Evolutionary conservation across 768 basidiomycete genomes (phyloP).

Genomic region (Hericium rajendrae): DNA sequence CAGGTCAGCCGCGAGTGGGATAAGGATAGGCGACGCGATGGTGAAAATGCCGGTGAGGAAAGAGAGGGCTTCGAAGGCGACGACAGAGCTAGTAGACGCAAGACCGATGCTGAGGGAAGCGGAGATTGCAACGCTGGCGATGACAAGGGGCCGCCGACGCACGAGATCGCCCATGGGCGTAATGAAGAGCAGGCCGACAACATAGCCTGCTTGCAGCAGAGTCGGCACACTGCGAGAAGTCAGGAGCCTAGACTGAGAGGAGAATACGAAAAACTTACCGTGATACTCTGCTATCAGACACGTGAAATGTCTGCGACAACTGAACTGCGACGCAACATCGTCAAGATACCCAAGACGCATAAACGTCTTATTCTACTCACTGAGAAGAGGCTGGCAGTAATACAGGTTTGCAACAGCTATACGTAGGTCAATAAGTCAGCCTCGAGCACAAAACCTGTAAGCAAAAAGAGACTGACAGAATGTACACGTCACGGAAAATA

Average conservation of each 20-base stretch:
- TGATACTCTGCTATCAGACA: constrained; percentile 18
- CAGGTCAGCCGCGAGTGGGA: constrained; percentile 74
- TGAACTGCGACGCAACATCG: constrained; percentile 23
- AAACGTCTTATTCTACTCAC: background rate
- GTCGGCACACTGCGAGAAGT: constrained; percentile 43
- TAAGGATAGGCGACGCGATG: constrained; percentile 67
- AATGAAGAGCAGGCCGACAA: constrained; percentile 46
- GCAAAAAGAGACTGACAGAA: constrained; percentile 23
- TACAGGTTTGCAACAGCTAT: constrained; percentile 43
- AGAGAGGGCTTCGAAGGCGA: constrained; percentile 54
- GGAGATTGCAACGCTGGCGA: constrained; percentile 37
- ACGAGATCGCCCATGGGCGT: constrained; percentile 80
- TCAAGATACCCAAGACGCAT: background rate
- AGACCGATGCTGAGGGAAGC: constrained; percentile 62
- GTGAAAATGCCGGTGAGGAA: constrained; percentile 64
- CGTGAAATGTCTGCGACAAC: constrained; percentile 23
- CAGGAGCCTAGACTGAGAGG: background rate
- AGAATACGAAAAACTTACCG: background rate
- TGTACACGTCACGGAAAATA: constrained; percentile 38
- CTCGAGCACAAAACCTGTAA: background rate
- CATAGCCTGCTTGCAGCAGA: constrained; percentile 57
- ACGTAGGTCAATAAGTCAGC: no score
- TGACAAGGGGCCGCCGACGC: constrained; percentile 60
- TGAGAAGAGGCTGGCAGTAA: constrained; percentile 54
- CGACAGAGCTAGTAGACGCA: constrained; percentile 47